Evolutionary conservation across 805 yeast species (phyloP), one percentile per base, ranked within the genome.

Genomic region (Schizosaccharomyces pombe): DNA sequence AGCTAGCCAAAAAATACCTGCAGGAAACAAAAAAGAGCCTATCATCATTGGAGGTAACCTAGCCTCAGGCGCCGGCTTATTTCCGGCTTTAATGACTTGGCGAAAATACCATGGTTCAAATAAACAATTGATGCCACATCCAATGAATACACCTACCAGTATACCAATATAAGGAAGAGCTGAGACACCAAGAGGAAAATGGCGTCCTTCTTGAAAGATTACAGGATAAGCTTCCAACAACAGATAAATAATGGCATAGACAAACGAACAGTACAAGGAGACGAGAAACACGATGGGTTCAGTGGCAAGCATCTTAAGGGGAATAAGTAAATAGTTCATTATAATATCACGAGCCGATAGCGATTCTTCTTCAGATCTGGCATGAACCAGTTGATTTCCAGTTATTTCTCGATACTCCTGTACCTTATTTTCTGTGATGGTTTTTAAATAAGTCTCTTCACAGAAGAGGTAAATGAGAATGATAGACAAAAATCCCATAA

Each of bases 331-430:
- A 58, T 79, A 79, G 61, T 78, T 78, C 60, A 73, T 75, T 33
- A 72, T 72, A 58, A 85, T 75, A 53, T 79, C 85, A 57, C 67
- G 71, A 51, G 80, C 43, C 22, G 76, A 69, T 4, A 82, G 65
- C 57, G 75, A 72, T 55, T 74, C 74, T 57, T 72, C 76, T 61
- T 82, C 91, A 61, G 79, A 85, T 6, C 84, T 78, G 30, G 93
- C 85, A 60, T 77, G 81, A 53, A 83, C 76, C 47, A 82, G 82
- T 91, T 91, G 82, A 68, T 80, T 84, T n/a, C 84, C 82, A 9
- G 89, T 83, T 58, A 77, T 68, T 60, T 73, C 69, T 60, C 86
- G 74, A 62, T 84, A 70, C 52, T 65, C 68, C 55, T 70, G 69
- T 3, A 93, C 93, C 66, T 82, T 82, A 22, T 70, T 61, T 19